phyloP scores from a whole-genome alignment of 805 yeast species.

The Schizosaccharomyces japonicus region DNA sequence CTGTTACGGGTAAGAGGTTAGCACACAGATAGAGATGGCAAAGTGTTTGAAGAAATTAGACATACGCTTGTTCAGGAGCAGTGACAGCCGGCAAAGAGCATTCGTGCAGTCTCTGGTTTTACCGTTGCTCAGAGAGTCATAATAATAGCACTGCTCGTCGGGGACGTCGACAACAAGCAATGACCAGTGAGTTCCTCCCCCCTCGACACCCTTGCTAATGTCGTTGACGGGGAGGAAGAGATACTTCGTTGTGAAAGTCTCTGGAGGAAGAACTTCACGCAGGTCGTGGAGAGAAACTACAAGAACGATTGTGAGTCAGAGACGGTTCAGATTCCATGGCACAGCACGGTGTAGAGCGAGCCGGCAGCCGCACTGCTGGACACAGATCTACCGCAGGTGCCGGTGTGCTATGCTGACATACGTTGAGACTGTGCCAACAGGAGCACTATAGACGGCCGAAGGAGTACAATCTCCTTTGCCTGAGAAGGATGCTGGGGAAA shows the following conservation, averaged over 20 bases:
- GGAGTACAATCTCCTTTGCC: neutral
- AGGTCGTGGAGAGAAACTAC: neutral
- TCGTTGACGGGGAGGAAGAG: neutral
- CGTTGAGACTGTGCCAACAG: neutral
- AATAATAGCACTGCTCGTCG: neutral
- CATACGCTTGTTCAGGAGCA: neutral
- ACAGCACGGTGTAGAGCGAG: no score
- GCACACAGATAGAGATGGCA: no score
- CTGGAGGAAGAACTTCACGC: neutral
- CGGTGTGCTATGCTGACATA: no score
- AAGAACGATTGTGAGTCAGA: no score
- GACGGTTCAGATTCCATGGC: no score
- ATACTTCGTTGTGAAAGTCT: neutral
- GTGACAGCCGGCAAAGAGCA: neutral
- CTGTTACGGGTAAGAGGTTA: neutral
- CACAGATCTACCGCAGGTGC: no score
- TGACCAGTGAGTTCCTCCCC: slow-evolving; percentile 2
- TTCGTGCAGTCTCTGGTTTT: neutral
- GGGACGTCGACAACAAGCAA: neutral
- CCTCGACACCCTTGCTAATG: neutral
- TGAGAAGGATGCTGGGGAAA: neutral
- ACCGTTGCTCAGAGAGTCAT: neutral
- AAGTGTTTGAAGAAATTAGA: neutral
- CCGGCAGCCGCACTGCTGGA: no score
- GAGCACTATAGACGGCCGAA: neutral